Evolutionary conservation across 139 green algal species (phyloP), one percentile per base, ranked within the genome.

Genomic region (Yamagishiella unicocca): DNA sequence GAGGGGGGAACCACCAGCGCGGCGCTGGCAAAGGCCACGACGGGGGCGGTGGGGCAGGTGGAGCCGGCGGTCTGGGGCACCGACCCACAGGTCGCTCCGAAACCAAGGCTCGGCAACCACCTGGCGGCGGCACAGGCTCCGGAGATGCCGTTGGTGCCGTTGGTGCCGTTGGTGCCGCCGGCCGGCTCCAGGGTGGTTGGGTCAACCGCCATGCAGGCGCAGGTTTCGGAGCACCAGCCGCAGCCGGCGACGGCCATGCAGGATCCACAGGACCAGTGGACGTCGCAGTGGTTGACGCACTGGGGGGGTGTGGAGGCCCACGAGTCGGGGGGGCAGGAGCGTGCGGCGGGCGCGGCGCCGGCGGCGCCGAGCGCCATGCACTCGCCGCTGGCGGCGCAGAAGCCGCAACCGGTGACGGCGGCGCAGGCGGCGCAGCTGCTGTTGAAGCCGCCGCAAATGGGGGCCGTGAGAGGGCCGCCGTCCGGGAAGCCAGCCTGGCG

Each of bases 301-400:
- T 31, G 4, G 21, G 75, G 9, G 19, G 9, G 4, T 17, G 12
- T 14, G 14, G 66, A 25, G 21, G 53, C 53, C 75, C 75, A 83
- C 21, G n/a, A 7, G 75, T 31, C 75, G 4, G 50, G 21, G 50
- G 50, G 75, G 35, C 75, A 83, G 3, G 50, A 71, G 54, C 75
- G 37, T 21, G 31, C n/a, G 4, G 75, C 75, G 19, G 50, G 75
- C 24, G 21, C 50, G n/a, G 33, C n/a, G 45, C 1, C 73, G 17
- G 74, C 75, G 8, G 40, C 50, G 19, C 35, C 35, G 31, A 83
- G 33, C 33, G 75, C 75, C 75, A 83, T 83, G 75, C 75, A 83
- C 17, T 67, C 75, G 75, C 75, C 50, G 22, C 43, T 53, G n/a
- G 31, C 53, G 21, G 31, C 33, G 75, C 75, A 83, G 75, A 71